Evolutionary conservation across 1,139 yeast species (phyloP), one percentile per base, ranked within the genome.

Genomic region (Suhomyces wounanorum): DNA sequence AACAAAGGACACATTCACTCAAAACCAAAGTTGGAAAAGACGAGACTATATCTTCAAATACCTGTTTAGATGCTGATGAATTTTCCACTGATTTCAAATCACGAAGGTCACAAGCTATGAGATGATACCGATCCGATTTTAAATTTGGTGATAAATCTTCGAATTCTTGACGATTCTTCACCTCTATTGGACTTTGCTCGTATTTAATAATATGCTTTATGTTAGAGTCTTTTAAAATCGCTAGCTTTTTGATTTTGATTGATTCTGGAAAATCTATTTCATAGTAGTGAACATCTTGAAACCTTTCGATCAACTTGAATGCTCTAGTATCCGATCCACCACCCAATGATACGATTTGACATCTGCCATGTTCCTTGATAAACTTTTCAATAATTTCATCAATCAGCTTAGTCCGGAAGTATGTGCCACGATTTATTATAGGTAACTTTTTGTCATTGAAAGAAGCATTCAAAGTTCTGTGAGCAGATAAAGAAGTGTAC

Each of bases 291-390:
- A 85, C 57, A 31, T 64, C 60, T 3, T 48, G 16, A 5, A 55
- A 39, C 2, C 53, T 47, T n/a, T 60, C 43, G 43, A 88, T 65
- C 2, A 83, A 51, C 6, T 73, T 66, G 61, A 89, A 89, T 7
- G 82, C 78, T 52, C 98, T 69, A 1, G 97, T 85, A 66, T 94
- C 99, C n/a, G 96, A 88, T 0, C 99, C 99, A n/a, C 97, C 89
- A 0, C 99, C 99, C 21, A 94, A 68, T 4, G 95, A 90, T 0
- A 94, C 69, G 10, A 94, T 80, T 63, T 91, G 96, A 44, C 82
- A 70, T 6, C 51, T 42, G 2, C 55, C 46, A 49, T 67, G 65
- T 31, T 65, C 63, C 1, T 55, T 54, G 3, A 88, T 55, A 58
- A 88, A 89, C 35, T 66, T 61, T 1, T 75, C 70, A 1, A 89